Base-by-base conservation (phyloP, 805 yeast species). In the Saccharomycopsis sp. region DNA sequence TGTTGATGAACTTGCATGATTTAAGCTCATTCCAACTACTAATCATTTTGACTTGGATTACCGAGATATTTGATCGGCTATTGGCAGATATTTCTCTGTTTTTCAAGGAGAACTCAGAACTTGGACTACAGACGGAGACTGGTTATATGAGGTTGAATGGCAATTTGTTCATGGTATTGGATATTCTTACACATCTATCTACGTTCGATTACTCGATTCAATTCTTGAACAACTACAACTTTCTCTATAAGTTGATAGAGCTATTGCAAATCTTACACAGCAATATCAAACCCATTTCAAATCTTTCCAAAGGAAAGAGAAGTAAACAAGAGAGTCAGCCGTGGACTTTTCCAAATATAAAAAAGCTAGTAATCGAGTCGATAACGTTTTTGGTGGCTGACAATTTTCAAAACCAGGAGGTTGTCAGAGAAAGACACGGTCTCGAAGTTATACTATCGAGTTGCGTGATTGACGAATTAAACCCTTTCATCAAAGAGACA, bases 401-500 rank as follows among this genome's bases (percentile, higher is more conserved):
- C 0, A 78, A 83, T 51, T 72, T 69, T 51, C 73, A 73, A 3
- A 79, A 82, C 3, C 97, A 92, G 67, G 92, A 91, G 57, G 67
- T 71, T 50, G 73, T 88, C 40, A 73, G 97, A 52, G 79, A 78
- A 29, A 63, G 75, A 0, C 88, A 86, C 51, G 96, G 90, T 0
- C 68, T 92, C 14, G 89, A 83, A 55, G 70, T 89, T 18, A 76
- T 91, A 0, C 73, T 92, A 23, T 86, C 91, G 5, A 86, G 85
- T 62, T 91, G 97, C 72, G 81, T 87, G 46, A 83, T 94, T 54
- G 98, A 92, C 68, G 85, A 84, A 51, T 83, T 88, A 67, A 95
- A 94, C 68, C 98, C 97, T 0, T 92, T 79, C 59, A 85, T 88
- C 57, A 86, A 89, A 63, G 99, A 92, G 66, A 74, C 92, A 60